These are phyloP conservation scores for Afroboletus lepidellus DNA, from an alignment of 1,284 basidiomycete species.

Conservation along the genomic window DNA sequence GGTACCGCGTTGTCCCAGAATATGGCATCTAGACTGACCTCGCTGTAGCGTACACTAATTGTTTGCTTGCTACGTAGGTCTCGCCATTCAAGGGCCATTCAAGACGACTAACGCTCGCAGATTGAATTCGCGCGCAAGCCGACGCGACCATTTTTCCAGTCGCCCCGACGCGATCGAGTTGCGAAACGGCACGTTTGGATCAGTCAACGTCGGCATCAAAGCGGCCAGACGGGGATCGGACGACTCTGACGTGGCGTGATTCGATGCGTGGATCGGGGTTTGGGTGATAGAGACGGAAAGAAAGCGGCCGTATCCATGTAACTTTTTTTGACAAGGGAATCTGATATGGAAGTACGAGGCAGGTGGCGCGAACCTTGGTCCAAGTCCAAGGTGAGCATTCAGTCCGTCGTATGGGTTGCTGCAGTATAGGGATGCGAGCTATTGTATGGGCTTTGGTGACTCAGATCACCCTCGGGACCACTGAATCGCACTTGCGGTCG, in stretches of 20 bases:
- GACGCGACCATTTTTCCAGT: background rate
- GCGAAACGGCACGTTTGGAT: background rate
- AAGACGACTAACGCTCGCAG: background rate
- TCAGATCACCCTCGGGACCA: no score
- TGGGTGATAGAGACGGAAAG: no score
- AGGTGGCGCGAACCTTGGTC: no score
- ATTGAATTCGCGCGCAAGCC: conserved; percentile 1
- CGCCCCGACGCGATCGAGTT: background rate
- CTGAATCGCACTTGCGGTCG: no score
- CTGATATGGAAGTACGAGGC: no score
- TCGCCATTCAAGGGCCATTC: background rate
- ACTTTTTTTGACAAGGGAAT: no score
- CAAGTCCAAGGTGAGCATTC: no score
- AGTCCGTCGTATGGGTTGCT: no score
- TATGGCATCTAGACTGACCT: background rate
- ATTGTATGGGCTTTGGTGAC: no score
- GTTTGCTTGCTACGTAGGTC: conserved; percentile 4
- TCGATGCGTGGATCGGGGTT: no score
- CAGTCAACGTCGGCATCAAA: background rate
- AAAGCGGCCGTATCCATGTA: no score
- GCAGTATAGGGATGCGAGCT: no score
- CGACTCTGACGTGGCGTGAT: background rate
- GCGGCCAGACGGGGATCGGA: background rate
- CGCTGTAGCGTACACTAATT: background rate
- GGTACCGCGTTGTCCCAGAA: background rate